Evolutionary conservation across 768 basidiomycete species (phyloP).

Genomic region (Cystofilobasidium capitatum): DNA sequence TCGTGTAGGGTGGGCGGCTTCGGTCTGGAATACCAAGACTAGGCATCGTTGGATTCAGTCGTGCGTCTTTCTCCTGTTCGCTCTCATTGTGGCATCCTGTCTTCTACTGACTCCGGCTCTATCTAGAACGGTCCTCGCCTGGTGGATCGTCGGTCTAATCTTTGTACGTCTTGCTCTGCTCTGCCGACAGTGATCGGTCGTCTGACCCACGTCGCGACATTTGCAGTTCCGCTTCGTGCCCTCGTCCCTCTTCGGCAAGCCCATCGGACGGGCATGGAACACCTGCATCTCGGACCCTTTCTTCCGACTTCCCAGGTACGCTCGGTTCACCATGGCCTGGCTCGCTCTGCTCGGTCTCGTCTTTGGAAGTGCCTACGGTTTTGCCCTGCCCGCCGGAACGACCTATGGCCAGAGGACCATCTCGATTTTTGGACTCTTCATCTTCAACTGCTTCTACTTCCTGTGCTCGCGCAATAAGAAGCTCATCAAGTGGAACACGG

Average conservation of each 20-base stretch:
- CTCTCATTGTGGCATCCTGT: background rate
- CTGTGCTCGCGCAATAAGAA: conserved; percentile 54
- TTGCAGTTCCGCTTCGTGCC: conserved; percentile 33
- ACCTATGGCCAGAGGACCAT: conserved; percentile 71
- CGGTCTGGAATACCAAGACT: conserved; percentile 13
- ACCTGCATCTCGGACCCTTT: conserved; percentile 53
- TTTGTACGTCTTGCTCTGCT: conserved; percentile 30
- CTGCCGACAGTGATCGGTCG: conserved; percentile 38
- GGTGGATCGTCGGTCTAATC: conserved; percentile 55
- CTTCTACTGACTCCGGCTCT: conserved; percentile 44
- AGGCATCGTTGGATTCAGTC: background rate
- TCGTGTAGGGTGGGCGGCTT: conserved; percentile 19
- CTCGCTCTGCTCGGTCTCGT: conserved; percentile 63
- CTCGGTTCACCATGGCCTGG: conserved; percentile 63
- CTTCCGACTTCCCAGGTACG: conserved; percentile 49
- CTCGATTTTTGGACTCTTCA: conserved; percentile 63
- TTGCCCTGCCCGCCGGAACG: conserved; percentile 47
- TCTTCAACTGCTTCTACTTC: conserved; percentile 73
- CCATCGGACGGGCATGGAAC: conserved; percentile 66
- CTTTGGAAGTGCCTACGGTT: conserved; percentile 81
- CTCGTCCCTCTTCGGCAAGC: conserved; percentile 36
- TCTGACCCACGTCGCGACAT: background rate
- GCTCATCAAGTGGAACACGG: conserved; percentile 61
- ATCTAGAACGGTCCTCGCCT: conserved; percentile 71
- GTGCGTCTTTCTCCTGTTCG: background rate